Conservation (phyloP, 2,329 filamentous ascomycete genomes). For the Pezicula rhizophila region DNA sequence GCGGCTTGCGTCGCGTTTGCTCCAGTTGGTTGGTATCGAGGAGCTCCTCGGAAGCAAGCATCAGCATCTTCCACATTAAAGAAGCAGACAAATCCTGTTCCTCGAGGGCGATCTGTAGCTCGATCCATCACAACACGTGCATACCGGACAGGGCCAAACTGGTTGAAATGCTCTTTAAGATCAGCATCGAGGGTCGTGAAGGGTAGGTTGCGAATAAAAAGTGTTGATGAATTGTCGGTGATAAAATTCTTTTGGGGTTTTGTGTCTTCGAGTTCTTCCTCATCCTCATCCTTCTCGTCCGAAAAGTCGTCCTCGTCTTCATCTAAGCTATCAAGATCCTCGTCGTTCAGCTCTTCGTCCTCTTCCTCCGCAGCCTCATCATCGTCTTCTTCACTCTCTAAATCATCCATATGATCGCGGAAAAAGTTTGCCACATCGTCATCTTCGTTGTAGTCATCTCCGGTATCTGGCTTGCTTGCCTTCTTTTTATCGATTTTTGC, state of each 20-base stretch:
- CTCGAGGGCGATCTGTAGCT: conserved; percentile 77
- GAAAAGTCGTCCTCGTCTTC: conserved; percentile 48
- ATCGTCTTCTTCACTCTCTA: conserved; percentile 34
- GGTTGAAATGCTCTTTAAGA: conserved; percentile 77
- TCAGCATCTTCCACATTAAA: conserved; percentile 69
- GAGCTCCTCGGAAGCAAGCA: conserved; percentile 69
- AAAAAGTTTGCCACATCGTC: conserved; percentile 32
- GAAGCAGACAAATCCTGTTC: conserved; percentile 95
- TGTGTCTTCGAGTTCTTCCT: conserved; percentile 32
- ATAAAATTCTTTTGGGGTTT: conserved; percentile 30
- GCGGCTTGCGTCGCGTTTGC: conserved; percentile 28
- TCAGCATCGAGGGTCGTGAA: conserved; percentile 80
- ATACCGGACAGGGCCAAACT: conserved; percentile 85
- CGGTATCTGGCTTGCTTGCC: conserved; percentile 22
- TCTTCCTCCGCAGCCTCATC: conserved; percentile 39
- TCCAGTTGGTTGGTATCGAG: conserved; percentile 44
- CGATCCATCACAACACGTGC: conserved; percentile 86
- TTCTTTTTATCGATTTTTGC: conserved; percentile 23
- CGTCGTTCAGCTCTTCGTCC: conserved; percentile 30
- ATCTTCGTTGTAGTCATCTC: conserved; percentile 23
- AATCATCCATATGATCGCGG: conserved; percentile 25
- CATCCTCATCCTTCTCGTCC: conserved; percentile 41
- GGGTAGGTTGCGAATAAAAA: conserved; percentile 92
- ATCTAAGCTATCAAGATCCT: conserved; percentile 47
- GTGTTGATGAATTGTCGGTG: conserved; percentile 65